Base-by-base conservation (phyloP, 164 flowering plant genomes). In the Aristolochia fimbriata region DNA sequence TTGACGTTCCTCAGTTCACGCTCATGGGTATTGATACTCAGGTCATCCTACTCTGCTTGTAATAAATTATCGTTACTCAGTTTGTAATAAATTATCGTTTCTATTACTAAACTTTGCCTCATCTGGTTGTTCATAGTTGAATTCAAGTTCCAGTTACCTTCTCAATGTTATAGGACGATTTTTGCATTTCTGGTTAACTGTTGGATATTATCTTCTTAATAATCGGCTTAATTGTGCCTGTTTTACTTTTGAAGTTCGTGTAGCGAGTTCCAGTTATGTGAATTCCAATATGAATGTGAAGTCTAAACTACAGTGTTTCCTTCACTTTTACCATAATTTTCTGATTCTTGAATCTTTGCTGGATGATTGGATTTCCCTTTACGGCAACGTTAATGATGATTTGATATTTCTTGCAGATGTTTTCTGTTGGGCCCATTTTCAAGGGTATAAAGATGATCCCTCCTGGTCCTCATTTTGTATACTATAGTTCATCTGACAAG, bases 371-470 rank as follows among this genome's bases (percentile, higher is more conserved):
- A 10, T 37, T 3, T 7, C 43, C 4, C 12, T 37, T 37, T 37
- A 7, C 43, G 43, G 43, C 43, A 1, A 37, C 43, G 43, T 37
- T 37, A 37, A 37, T 37, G 43, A 3, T 37, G 43, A 7, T 6
- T 1, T 37, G 43, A 37, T 37, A 10, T 37, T 10, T 37, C 43
- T 37, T 37, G 7, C 79, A 92, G 96, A 68, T 86, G 71, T 86
- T 81, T 50, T 74, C 83, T 2, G 86, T 78, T 14, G 98, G 96
- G 21, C 96, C 98, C 51, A 56, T 37, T 48, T 92, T 92, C 60
- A 89, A 83, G 74, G 97, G 98, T 27, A 73, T 89, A 31, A 93
- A 93, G 78, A 84, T 87, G 96, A 83, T 93, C 60, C 96, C 98
- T 67, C 94, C 94, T 41, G 98, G 98, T 22, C 73, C 80, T 65